Conservation (phyloP, 1,284 basidiomycete species). For the Coniferiporia weirii region DNA sequence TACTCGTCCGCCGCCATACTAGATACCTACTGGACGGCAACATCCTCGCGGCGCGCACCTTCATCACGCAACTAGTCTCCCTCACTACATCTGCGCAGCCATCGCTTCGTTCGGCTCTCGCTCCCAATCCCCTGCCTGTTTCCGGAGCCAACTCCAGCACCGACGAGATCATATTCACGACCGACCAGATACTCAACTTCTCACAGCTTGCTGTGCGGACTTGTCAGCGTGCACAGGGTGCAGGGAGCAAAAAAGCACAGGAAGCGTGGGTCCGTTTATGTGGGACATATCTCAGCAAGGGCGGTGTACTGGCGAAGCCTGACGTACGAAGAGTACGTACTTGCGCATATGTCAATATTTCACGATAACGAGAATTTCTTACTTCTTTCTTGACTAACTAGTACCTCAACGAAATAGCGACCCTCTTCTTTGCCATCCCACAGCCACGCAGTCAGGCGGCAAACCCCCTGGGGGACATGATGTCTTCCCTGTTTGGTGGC, state of each 20-base stretch:
- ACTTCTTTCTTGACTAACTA: slow-evolving; percentile 16
- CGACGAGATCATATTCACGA: slow-evolving; percentile 71
- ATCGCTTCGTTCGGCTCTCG: slow-evolving; percentile 36
- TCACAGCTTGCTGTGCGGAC: slow-evolving; percentile 79
- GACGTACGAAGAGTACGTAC: slow-evolving; percentile 71
- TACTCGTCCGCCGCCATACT: not conserved
- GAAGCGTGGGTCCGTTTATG: slow-evolving; percentile 82
- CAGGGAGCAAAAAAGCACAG: slow-evolving; percentile 63
- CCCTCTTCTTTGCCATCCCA: slow-evolving; percentile 78
- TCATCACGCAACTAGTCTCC: slow-evolving; percentile 72
- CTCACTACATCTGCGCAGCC: slow-evolving; percentile 41
- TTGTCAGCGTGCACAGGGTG: slow-evolving; percentile 77
- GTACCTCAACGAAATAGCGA: slow-evolving; percentile 49
- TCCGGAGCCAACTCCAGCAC: slow-evolving; percentile 29
- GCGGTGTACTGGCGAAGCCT: slow-evolving; percentile 53
- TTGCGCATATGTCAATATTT: not conserved
- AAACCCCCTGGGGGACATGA: slow-evolving; percentile 81
- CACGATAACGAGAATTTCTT: too few species aligned
- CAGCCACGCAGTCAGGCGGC: slow-evolving; percentile 60
- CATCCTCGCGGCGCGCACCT: slow-evolving; percentile 79
- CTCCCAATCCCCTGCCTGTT: slow-evolving; percentile 38
- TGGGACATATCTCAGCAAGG: slow-evolving; percentile 70
- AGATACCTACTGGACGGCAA: slow-evolving; percentile 86
- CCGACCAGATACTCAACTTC: slow-evolving; percentile 76
- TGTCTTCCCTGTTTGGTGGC: slow-evolving; percentile 77